Percentiles rank a stretch among this genome's conserved stretches.
Conservation (phyloP, 2,329 filamentous ascomycete species). For the Xylariaceae sp. region DNA sequence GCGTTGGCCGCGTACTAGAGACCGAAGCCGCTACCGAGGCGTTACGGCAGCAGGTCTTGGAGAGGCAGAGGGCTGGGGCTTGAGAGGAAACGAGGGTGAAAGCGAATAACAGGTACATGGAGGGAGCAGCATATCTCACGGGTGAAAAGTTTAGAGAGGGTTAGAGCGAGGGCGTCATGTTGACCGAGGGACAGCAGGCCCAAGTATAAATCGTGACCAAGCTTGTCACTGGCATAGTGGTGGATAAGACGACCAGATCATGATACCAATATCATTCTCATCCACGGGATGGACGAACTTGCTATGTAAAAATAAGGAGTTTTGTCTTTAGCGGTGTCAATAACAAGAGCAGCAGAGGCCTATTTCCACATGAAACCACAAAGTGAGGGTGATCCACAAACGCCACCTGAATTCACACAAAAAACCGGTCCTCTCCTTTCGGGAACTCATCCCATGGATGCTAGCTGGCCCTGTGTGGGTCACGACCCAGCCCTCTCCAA, state of each 20-base stretch:
- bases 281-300: background rate
- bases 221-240: too few relatives aligned
- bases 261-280: constrained; percentile 12
- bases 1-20: constrained; percentile 77
- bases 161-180: too few relatives aligned
- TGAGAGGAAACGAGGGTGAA: constrained; percentile 3
- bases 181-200: too few relatives aligned
- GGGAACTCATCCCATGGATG: constrained; percentile 3
- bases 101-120: background rate
- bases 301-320: constrained; percentile 4
- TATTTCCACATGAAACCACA: constrained; percentile 13
- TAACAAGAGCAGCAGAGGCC: constrained; percentile 14
- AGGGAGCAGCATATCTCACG: background rate
- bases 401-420: constrained; percentile 21
- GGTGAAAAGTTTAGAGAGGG: too few relatives aligned
- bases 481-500: constrained; percentile 2
- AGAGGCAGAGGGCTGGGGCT: constrained; percentile 47
- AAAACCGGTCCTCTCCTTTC: constrained; percentile 8
- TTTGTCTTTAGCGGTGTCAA: constrained; percentile 22
- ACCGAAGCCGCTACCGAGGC: constrained; percentile 79
- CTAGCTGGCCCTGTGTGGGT: too few relatives aligned
- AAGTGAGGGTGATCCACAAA: constrained; percentile 26
- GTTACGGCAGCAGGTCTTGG: constrained; percentile 63
- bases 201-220: too few relatives aligned
- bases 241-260: background rate